phyloP scores from a whole-genome alignment of 2,329 filamentous ascomycete species.

The Verticillium albo-atrum region DNA sequence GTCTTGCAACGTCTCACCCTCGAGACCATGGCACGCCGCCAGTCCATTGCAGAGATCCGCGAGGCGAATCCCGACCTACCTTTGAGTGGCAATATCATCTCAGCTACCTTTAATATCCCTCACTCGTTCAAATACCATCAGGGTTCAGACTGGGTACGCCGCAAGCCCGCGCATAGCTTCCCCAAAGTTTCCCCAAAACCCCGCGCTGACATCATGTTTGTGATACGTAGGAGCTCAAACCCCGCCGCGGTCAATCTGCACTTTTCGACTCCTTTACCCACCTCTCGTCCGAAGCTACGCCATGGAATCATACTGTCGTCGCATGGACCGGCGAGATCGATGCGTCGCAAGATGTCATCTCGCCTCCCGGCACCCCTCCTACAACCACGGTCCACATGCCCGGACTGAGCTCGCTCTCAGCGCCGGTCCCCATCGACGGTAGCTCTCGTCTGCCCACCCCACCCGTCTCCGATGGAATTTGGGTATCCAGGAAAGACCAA shows the following conservation, averaged over 20 bases:
- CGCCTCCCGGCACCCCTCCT: constrained; percentile 43
- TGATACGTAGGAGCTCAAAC: constrained; percentile 61
- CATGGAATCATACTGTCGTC: constrained; percentile 89
- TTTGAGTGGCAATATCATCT: constrained; percentile 62
- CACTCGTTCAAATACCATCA: constrained; percentile 55
- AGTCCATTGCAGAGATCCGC: constrained; percentile 52
- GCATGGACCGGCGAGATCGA: constrained; percentile 93
- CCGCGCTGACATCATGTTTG: constrained; percentile 6
- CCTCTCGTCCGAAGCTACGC: constrained; percentile 75
- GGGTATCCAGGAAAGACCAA: constrained; percentile 67
- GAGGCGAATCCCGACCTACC: constrained; percentile 51
- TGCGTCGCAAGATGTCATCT: constrained; percentile 36
- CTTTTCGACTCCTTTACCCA: constrained; percentile 88
- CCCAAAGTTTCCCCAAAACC: not conserved
- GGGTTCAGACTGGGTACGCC: constrained; percentile 56
- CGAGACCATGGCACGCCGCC: constrained; percentile 36
- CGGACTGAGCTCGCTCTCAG: constrained; percentile 69
- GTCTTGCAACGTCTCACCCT: constrained; percentile 34
- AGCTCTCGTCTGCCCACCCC: constrained; percentile 50
- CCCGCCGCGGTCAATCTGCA: constrained; percentile 82
- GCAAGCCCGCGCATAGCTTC: not conserved
- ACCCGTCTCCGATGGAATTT: constrained; percentile 62
- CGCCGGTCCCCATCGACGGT: constrained; percentile 70
- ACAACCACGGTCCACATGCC: constrained; percentile 45
- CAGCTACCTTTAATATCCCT: constrained; percentile 60